phyloP scores from a whole-genome alignment of 2,329 filamentous ascomycete species.

The Nigrospora oryzae region DNA sequence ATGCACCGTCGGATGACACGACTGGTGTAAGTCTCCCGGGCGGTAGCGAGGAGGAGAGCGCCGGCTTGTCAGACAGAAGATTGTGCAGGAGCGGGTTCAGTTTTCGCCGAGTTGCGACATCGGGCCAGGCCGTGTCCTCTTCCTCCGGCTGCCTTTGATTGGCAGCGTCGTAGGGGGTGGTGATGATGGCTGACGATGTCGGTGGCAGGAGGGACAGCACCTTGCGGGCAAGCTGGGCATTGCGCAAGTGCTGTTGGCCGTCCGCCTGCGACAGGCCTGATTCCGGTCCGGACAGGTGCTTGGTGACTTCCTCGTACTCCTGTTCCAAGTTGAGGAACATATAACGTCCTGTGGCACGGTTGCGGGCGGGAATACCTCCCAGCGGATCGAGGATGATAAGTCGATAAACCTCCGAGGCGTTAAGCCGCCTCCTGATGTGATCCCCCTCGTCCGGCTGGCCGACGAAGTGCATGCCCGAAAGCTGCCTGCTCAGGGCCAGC shows the following conservation, averaged over 20 bases:
- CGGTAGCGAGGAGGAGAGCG: slow-evolving; percentile 85
- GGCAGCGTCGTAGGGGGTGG: slow-evolving; percentile 77
- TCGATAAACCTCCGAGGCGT: slow-evolving; percentile 54
- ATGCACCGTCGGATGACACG: slow-evolving; percentile 23
- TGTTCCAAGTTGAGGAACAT: slow-evolving; percentile 92
- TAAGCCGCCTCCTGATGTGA: slow-evolving; percentile 21
- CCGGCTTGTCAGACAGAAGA: slow-evolving; percentile 87
- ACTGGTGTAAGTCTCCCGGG: slow-evolving; percentile 49
- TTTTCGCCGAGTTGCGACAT: slow-evolving; percentile 39
- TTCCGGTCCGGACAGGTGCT: slow-evolving; percentile 39
- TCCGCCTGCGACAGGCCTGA: slow-evolving; percentile 20
- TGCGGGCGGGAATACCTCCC: slow-evolving; percentile 70
- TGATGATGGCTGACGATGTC: slow-evolving; percentile 80
- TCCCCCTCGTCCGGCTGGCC: slow-evolving; percentile 29
- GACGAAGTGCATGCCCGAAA: slow-evolving; percentile 56
- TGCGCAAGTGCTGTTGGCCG: slow-evolving; percentile 43
- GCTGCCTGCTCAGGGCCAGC: slow-evolving; percentile 67
- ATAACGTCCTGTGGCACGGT: slow-evolving; percentile 56
- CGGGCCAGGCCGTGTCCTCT: slow-evolving; percentile 45
- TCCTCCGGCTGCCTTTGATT: slow-evolving; percentile 32
- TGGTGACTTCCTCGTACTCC: slow-evolving; percentile 64
- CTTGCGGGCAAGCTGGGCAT: slow-evolving; percentile 63
- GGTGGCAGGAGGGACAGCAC: slow-evolving; percentile 70
- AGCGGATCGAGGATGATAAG: slow-evolving; percentile 82
- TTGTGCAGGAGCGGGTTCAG: slow-evolving; percentile 91